Evolutionary conservation across 176 grass and related monocot species (phyloP), one percentile per base, ranked within the genome.

Genomic region (Carex scoparia): DNA sequence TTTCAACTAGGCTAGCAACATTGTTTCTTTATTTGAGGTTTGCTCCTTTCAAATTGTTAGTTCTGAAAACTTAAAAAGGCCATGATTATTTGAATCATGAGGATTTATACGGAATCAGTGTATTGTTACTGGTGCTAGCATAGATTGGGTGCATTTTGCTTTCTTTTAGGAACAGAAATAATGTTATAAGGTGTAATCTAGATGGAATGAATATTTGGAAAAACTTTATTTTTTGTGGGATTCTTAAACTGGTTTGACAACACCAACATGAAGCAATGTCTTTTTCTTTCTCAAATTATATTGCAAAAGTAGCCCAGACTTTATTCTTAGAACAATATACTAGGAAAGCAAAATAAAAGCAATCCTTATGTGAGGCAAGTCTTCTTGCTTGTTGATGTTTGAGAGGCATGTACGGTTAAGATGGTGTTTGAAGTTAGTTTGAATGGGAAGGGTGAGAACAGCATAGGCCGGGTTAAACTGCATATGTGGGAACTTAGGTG

Each of bases 1-100:
- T 19, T 99, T 87, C 79, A 95, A 92, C 59, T 94, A 81, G 87
- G 32, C 31, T 35, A 58, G 74, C 27, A 79, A 56, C 51, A 3
- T 15, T 8, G 53, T 79, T 18, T 57, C 72, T 76, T 53, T 15
- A 35, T 38, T 64, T 3, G 15, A 42, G 57, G 79, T 63, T 64
- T 65, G 61, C 8, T 46, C 53, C 48, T 76, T 57, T 14, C 1
- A 48, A 23, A 48, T 27, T 74, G 8, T n/a, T 35, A 5, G 44
- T 53, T 53, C 10, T 74, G 42, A 74, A 53, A 53, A 74, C 5
- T 49, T 27, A 30, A 28, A 27, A 40, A 53, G 68, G 68, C 38
- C 13, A 8, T 70, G 16, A 38, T 40, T 48, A 12, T 44, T 51
- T 51, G 28, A 28, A 31, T 79, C 14, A 35, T 8, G 30, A 79